Evolutionary conservation across 1,139 yeast species (phyloP).

Genomic region (Geotrichum fermentans): DNA sequence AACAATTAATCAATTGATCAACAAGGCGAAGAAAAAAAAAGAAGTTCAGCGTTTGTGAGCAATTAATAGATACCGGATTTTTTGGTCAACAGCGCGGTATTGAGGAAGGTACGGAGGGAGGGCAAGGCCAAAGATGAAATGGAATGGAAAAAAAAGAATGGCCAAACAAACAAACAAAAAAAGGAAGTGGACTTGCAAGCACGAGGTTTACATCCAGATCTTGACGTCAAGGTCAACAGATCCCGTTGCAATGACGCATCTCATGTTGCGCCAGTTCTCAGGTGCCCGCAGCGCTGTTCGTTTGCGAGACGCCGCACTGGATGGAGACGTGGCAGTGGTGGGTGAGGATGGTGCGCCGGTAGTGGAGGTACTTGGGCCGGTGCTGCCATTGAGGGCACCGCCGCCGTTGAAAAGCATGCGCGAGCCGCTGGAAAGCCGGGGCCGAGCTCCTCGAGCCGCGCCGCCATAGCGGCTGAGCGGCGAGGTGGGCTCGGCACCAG

Average conservation of each 20-base stretch:
- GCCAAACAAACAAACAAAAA: no score
- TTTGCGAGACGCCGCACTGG: conserved; percentile 3
- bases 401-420: conserved; percentile 1
- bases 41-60: no score
- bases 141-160: no score
- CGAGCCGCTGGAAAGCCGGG: not conserved
- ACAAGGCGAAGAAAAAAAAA: not conserved
- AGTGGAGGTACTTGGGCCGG: not conserved
- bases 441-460: not conserved
- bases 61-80: no score
- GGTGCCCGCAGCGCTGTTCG: conserved; percentile 9
- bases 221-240: conserved; percentile 78
- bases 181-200: not conserved
- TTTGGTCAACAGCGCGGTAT: no score
- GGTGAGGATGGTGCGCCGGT: not conserved
- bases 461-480: no score
- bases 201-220: conserved; percentile 50
- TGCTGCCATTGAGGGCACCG: not conserved
- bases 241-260: conserved; percentile 64
- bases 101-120: no score
- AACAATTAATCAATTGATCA: not conserved
- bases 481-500: not conserved
- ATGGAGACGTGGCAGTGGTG: not conserved
- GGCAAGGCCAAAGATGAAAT: no score
- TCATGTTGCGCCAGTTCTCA: conserved; percentile 24